Conservation (phyloP, 345 rosid genomes). For the Populus simonii region DNA sequence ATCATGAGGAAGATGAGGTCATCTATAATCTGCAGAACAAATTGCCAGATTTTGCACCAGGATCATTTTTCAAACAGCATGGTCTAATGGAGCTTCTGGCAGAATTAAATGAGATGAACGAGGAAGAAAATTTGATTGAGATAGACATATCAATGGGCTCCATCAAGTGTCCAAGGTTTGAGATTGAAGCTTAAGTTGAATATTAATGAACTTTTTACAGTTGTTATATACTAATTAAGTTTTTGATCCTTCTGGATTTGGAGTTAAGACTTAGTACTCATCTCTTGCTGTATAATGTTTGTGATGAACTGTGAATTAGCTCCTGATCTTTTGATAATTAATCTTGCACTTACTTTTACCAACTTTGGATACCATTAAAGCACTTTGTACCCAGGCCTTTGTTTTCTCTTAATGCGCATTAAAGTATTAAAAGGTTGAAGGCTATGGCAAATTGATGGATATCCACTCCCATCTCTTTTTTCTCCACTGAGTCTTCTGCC, state of each 20-base stretch:
- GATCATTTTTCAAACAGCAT: slow-evolving; percentile 33
- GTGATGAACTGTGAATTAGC: slow-evolving; percentile 2
- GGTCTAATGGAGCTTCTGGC: slow-evolving; percentile 43
- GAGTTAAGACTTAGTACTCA: neutral
- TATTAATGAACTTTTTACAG: neutral
- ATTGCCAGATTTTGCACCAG: slow-evolving; percentile 27
- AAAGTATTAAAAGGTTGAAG: slow-evolving; percentile 10
- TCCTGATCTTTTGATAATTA: neutral
- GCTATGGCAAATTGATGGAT: slow-evolving; percentile 21
- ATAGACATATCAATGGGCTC: slow-evolving; percentile 80
- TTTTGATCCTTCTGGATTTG: slow-evolving; percentile 38
- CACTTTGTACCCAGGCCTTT: no score
- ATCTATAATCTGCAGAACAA: slow-evolving; percentile 28
- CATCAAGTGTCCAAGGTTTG: slow-evolving; percentile 69
- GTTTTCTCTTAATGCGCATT: no score
- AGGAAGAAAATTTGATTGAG: slow-evolving; percentile 85
- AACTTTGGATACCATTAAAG: neutral
- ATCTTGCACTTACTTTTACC: neutral
- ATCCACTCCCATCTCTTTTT: slow-evolving; percentile 13
- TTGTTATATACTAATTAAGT: slow-evolving; percentile 4
- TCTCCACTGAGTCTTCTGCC: neutral
- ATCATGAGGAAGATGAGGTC: slow-evolving; percentile 16
- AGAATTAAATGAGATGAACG: slow-evolving; percentile 53
- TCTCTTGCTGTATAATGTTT: no score
- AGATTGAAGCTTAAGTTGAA: slow-evolving; percentile 45